These are phyloP conservation scores for Populus hybrid DNA, from an alignment of 441 rosid species.

Conservation along the genomic window DNA sequence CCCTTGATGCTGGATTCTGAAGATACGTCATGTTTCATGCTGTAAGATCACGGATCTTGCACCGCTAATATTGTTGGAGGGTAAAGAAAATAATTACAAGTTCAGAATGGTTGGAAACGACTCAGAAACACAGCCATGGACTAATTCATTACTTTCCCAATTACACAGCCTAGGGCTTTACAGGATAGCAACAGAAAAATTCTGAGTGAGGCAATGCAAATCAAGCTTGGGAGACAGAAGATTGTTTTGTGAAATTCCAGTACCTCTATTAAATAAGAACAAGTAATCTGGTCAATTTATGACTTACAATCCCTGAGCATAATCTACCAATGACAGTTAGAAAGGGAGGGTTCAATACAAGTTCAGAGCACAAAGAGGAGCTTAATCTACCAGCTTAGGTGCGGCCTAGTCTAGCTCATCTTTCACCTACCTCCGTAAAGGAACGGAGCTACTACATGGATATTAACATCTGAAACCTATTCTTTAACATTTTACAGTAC, in stretches of 20 bases:
- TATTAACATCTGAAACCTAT: conserved; percentile 13
- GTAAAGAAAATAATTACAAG: background rate
- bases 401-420: conserved; percentile 1
- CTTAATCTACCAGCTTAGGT: conserved; percentile 3
- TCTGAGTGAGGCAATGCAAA: background rate
- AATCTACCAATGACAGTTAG: background rate
- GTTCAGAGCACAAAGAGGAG: background rate
- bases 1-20: no score
- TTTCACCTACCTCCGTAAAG: background rate
- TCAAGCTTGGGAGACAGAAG: no score
- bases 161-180: background rate
- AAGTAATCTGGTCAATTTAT: background rate
- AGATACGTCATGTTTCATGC: no score
- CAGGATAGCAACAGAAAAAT: background rate
- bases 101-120: background rate
- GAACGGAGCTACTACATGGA: background rate
- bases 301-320: background rate
- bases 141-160: background rate
- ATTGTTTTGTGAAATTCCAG: background rate
- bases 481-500: background rate
- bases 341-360: background rate
- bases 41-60: no score
- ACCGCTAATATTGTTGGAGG: no score
- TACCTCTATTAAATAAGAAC: background rate
- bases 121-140: background rate